Base-by-base conservation (phyloP, 495 filamentous ascomycete species). In the Daldinia childiae region DNA sequence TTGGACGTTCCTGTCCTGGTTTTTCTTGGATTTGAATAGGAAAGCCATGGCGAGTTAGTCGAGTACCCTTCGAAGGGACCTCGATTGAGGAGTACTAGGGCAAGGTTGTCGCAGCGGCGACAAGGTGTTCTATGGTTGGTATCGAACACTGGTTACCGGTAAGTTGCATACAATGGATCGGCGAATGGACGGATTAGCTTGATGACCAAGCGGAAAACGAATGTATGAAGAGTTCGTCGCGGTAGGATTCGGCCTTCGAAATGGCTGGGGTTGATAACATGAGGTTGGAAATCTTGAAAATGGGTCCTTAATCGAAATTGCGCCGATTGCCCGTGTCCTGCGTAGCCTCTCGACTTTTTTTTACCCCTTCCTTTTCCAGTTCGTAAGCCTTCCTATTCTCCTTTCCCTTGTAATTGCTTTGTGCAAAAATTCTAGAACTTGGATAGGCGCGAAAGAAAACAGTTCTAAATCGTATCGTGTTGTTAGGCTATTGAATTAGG, bases 21-120 rank as follows among this genome's bases (percentile, higher is more conserved):
- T 82, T 79, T 91, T 91, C 79, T 90, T 90, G 58, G 87, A 88
- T 79, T 90, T 90, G 83, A 91, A 91, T 66, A 92, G 84, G 79
- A 91, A 92, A 63, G 89, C 88, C 90, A 92, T 92, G 77, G 77
- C 80, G 80, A 56, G 27, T 62, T 54, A 57, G 61, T 52, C 71
- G 58, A 59, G 36, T 62, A 66, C 68, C 67, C 63, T 60, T 77
- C 69, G 71, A 68, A 45, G 74, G 72, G 50, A 65, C 64, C 61
- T 58, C 39, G 74, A 66, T 75, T 36, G 45, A 71, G 39, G 36
- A 54, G 43, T 41, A 52, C 24, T 36, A 41, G 62, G 54, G 58
- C 59, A 57, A 62, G 51, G 54, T 36, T 57, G 66, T 66, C 71
- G 71, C 70, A 61, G 50, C 14, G 50, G 70, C 65, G 61, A 73